These are phyloP conservation scores for Pseudogymnoascus sp. DNA, from an alignment of 2,329 filamentous ascomycete genomes.

Conservation along the genomic window DNA sequence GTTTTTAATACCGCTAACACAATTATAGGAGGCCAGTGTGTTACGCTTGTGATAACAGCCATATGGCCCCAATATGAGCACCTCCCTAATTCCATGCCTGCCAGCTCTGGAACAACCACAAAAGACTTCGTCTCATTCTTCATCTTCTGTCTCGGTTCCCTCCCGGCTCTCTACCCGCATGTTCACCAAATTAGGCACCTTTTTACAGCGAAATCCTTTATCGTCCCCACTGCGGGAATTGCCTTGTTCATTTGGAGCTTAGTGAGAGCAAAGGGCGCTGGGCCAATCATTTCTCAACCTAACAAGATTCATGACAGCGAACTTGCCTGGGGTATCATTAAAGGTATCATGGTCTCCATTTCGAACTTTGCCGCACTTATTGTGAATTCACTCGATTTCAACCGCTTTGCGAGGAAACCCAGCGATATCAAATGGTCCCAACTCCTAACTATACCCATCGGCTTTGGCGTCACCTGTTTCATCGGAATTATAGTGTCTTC, in stretches of 20 bases:
- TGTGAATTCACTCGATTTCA: constrained; percentile 72
- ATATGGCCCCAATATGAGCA: constrained; percentile 62
- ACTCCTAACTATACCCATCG: constrained; percentile 62
- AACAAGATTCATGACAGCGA: constrained; percentile 56
- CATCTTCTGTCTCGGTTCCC: constrained; percentile 73
- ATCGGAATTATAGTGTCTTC: constrained; percentile 75
- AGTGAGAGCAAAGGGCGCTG: constrained; percentile 71
- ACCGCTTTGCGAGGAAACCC: constrained; percentile 72
- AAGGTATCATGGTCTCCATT: constrained; percentile 80
- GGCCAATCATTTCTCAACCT: constrained; percentile 69
- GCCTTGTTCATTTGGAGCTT: constrained; percentile 85
- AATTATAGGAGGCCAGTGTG: constrained; percentile 59
- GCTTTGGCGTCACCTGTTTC: constrained; percentile 74
- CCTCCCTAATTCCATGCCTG: constrained; percentile 60
- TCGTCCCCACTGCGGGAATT: constrained; percentile 73
- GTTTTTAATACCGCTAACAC: neutral
- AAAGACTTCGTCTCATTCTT: constrained; percentile 75
- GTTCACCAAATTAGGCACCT: constrained; percentile 83
- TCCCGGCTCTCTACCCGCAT: constrained; percentile 82
- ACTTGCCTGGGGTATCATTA: constrained; percentile 75
- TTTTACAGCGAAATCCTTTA: constrained; percentile 81
- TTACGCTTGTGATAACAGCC: constrained; percentile 79
- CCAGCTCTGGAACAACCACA: constrained; percentile 62
- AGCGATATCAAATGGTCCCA: constrained; percentile 74
- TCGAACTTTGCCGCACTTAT: constrained; percentile 89